Base-by-base conservation (phyloP, 2,329 filamentous ascomycete genomes). In the Trichophyton benhamiae region DNA sequence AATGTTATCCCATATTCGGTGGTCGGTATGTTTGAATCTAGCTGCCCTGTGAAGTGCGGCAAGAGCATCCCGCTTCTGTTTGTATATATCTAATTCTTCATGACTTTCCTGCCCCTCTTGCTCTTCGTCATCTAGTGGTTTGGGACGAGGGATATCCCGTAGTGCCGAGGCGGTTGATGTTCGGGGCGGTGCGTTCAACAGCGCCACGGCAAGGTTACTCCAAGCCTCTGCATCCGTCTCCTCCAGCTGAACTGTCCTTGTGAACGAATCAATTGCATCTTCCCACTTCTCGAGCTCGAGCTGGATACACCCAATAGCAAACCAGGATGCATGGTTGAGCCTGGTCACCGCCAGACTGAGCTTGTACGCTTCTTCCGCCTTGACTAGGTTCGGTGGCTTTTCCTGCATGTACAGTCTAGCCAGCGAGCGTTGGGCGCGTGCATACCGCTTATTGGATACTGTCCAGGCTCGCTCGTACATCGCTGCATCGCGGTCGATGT, bases 1-100 rank as follows among this genome's bases (percentile, higher is more conserved):
- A 15, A 97, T 87, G 68, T 99, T 99, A 71, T 95, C 89, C 92
- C 92, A 97, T 72, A 99, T 96, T 67, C 89, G 86, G 82, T 87
- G 89, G 75, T 92, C 92, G 67, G 91, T 86, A 72, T 89, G 83
- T 58, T 95, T 90, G 25, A 96, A 82, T 3, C 83, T 82, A 0
- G 91, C 90, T 8, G 91, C 94, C 65, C 88, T 87, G 71, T 95
- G 94, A 74, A 95, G 89, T 0, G 94, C 92, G 4, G 83, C 79
- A 0, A 99, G 82, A 0, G 94, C 86, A 70, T 95, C 89, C 0
- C 81, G 77, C 1, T 91, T 81, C 60, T 89, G 79, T 57, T 80
- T 80, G 41, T 83, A 79, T 0, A 84, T 83, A 64, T 86, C 82
- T 60, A 58, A 7, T 20, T 41, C 22, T 4, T 22, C 36, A n/a